Base-by-base conservation (phyloP, 768 basidiomycete genomes). In the Phaeolepiota aurea region DNA sequence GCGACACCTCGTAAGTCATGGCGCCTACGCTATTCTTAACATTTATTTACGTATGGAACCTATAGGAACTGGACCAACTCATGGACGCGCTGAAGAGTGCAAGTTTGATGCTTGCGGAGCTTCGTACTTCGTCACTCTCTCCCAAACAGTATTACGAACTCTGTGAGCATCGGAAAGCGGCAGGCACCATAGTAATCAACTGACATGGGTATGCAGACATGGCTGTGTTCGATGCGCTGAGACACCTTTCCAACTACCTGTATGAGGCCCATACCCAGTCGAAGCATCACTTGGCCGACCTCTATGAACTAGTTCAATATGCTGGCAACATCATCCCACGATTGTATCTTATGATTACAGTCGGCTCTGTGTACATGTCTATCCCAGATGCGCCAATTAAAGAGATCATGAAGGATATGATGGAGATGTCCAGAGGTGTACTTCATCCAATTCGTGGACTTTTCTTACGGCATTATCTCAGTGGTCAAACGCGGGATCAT, bases 381-480 rank as follows among this genome's bases (percentile, higher is more conserved):
- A 82, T 97, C 38, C 81, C 91, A 2, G 94, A 96, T 44, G 93
- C 94, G 7, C 94, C 94, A 3, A 82, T 98, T 42, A 96, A 92
- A 71, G 94, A 99, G 66, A 91, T 99, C 47, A 99, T 98, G 94
- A 98, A 96, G 72, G 96, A 99, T 62, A 97, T 98, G 94, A 86
- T 99, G 86, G 96, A 99, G 62, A 98, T 98, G 96, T 91, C 91
- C 23, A 72, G 92, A 14, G 96, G 96, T 45, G 91, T 99, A 3
- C 72, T 98, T 47, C 92, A 98, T 58, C 94, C 96, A n/a, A 90
- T 92, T 37, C 75, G 96, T 34, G 96, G 96, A 13, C 66, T 99
- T 22, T 99, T 99, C 64, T 69, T 99, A 23, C 75, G 94, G 19
- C 94, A 99, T 57, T 98, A 98, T 61, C 79, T 98, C 22, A 91